These are phyloP conservation scores for Clathrospora elynae DNA, from an alignment of 2,329 filamentous ascomycete species.

Conservation along the genomic window DNA sequence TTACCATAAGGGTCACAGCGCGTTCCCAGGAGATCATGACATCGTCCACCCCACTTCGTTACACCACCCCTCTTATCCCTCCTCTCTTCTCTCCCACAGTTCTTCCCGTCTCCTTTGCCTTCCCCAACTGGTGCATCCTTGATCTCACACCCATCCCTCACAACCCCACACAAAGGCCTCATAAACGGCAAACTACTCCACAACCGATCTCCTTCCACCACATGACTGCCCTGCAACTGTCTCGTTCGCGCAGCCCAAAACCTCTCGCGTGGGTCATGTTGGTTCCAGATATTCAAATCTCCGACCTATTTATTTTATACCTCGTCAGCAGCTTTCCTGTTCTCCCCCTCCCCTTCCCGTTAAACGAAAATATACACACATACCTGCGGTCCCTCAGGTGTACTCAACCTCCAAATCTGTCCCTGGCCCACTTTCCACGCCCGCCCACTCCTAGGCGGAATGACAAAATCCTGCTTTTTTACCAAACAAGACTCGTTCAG, in stretches of 20 bases:
- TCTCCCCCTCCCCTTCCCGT: slow-evolving; percentile 46
- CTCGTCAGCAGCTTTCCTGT: too few relatives aligned
- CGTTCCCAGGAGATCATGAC: slow-evolving; percentile 80
- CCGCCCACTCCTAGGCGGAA: slow-evolving; percentile 74
- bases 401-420: slow-evolving; percentile 72
- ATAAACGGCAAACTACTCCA: slow-evolving; percentile 81
- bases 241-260: slow-evolving; percentile 83
- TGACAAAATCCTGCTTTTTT: slow-evolving; percentile 45
- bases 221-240: slow-evolving; percentile 77
- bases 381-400: slow-evolving; percentile 72
- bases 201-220: slow-evolving; percentile 71
- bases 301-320: too few relatives aligned
- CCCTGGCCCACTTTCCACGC: slow-evolving; percentile 75
- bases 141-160: slow-evolving; percentile 63
- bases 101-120: slow-evolving; percentile 38
- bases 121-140: slow-evolving; percentile 33
- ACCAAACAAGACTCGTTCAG: slow-evolving; percentile 17
- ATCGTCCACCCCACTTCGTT: slow-evolving; percentile 68
- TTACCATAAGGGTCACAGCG: slow-evolving; percentile 78
- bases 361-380: not conserved
- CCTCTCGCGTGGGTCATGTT: slow-evolving; percentile 74
- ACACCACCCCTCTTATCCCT: slow-evolving; percentile 53
- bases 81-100: slow-evolving; percentile 48
- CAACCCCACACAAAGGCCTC: slow-evolving; percentile 73
- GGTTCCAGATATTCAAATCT: slow-evolving; percentile 82